Evolutionary conservation across 805 yeast species (phyloP).

Genomic region (Candida endomychidarum): DNA sequence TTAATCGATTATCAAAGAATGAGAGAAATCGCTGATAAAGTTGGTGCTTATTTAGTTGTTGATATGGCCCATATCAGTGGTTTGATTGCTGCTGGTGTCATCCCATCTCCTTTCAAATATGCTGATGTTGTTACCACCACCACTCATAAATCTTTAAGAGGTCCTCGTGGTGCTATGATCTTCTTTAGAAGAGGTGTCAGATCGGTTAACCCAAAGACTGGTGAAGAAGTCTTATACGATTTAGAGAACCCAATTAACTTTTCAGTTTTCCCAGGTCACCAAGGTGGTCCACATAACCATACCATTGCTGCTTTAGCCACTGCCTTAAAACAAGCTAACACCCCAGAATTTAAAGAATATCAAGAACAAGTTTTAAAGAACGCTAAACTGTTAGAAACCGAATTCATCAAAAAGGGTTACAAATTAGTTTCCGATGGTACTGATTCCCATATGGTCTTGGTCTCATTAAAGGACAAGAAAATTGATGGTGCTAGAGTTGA

Average conservation of each 20-base stretch:
- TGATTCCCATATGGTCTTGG: conserved; percentile 88
- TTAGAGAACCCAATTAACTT: conserved; percentile 91
- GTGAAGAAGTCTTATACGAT: conserved; percentile 82
- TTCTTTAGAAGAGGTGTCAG: conserved; percentile 95
- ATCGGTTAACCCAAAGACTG: conserved; percentile 72
- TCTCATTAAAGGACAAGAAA: conserved; percentile 73
- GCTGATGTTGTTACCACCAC: conserved; percentile 98
- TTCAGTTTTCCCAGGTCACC: conserved; percentile 98
- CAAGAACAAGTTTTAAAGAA: conserved; percentile 81
- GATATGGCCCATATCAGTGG: conserved; percentile 99
- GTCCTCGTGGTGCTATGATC: conserved; percentile 99
- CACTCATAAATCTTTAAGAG: conserved; percentile 95
- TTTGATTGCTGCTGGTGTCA: conserved; percentile 89
- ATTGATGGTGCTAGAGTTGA: conserved; percentile 97
- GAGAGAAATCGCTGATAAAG: conserved; percentile 87
- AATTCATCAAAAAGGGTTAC: conserved; percentile 64
- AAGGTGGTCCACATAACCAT: conserved; percentile 99
- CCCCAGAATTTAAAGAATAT: conserved; percentile 86
- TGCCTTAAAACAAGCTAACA: conserved; percentile 86
- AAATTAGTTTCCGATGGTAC: conserved; percentile 89
- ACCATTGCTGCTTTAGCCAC: conserved; percentile 95
- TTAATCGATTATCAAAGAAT: conserved; percentile 86
- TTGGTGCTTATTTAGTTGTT: conserved; percentile 87
- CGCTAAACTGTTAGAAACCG: conserved; percentile 73
- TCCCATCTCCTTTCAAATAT: conserved; percentile 87